These are phyloP conservation scores for Leptographium galeiforme DNA, from an alignment of 2,329 filamentous ascomycete genomes.

Conservation along the genomic window DNA sequence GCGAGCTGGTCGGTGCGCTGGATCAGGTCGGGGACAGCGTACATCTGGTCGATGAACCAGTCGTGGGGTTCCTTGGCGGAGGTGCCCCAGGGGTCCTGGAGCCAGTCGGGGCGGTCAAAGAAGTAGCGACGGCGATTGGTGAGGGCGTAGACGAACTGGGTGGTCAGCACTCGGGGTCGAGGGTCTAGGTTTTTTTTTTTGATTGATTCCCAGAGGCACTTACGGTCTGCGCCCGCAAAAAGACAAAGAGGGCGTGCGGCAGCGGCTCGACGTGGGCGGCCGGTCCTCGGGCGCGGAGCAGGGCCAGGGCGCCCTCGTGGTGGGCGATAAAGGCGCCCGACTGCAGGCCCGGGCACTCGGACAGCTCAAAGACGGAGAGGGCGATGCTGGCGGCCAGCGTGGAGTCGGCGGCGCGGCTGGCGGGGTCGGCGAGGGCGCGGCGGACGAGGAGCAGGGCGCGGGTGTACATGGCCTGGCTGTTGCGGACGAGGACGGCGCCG, in stretches of 20 bases:
- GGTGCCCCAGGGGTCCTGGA: conserved; percentile 8
- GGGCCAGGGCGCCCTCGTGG: conserved; percentile 10
- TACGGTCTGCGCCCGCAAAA: conserved; percentile 11
- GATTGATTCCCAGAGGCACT: background rate
- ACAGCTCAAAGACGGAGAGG: conserved; percentile 13
- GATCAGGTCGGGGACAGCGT: conserved; percentile 8
- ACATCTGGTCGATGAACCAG: conserved; percentile 12
- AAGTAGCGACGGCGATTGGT: conserved; percentile 8
- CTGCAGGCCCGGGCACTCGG: conserved; percentile 10
- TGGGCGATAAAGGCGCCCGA: conserved; percentile 11
- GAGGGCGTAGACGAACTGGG: conserved; percentile 10
- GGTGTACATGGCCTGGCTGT: conserved; percentile 11
- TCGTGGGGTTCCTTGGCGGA: conserved; percentile 11
- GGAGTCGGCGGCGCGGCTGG: conserved; percentile 5
- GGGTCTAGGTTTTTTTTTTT: background rate
- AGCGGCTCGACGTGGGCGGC: conserved; percentile 8
- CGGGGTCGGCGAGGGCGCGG: conserved; percentile 6
- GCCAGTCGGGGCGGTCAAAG: conserved; percentile 10
- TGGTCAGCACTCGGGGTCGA: no score
- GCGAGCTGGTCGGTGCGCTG: conserved; percentile 4
- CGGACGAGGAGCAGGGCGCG: conserved; percentile 7
- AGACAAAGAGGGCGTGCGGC: conserved; percentile 10
- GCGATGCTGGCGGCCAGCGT: conserved; percentile 12
- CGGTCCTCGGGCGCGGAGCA: conserved; percentile 12
- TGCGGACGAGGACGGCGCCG: conserved; percentile 6